These are phyloP conservation scores for Salvia hispanica DNA, from an alignment of 257 asterid genomes.

Conservation along the genomic window DNA sequence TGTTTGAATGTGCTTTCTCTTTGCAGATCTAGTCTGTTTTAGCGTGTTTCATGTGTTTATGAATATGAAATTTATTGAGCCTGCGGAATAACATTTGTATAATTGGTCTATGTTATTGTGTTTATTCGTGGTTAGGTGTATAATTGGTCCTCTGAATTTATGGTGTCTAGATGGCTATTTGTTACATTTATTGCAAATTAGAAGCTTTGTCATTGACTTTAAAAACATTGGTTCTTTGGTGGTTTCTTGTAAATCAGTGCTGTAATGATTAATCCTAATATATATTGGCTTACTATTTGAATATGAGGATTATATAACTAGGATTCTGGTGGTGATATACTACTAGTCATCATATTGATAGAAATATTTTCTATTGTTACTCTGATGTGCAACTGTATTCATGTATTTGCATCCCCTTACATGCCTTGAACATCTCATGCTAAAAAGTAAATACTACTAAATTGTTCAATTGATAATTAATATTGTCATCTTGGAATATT, in stretches of 20 bases:
- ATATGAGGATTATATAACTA: background rate
- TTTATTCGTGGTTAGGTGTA: background rate
- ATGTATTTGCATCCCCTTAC: background rate
- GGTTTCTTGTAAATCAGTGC: no score
- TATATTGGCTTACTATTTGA: background rate
- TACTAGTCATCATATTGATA: background rate
- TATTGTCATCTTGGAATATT: conserved; percentile 24
- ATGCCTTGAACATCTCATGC: background rate
- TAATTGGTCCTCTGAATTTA: background rate
- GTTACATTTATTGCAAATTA: background rate
- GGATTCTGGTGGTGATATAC: background rate
- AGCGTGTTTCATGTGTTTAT: background rate
- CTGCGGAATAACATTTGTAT: background rate
- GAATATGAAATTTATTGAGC: background rate
- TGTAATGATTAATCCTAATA: background rate
- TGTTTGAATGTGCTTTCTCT: background rate
- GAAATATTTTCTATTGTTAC: background rate
- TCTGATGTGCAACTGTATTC: background rate
- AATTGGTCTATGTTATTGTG: background rate
- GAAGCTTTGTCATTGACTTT: background rate
- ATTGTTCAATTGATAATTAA: conserved; percentile 17
- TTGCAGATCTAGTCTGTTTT: conserved; percentile 10
- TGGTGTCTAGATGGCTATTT: background rate
- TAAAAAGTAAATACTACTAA: background rate
- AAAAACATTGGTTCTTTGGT: background rate